Conservation (phyloP, 192 early-diverging fungal genomes). For the Obelidium mucronatum region DNA sequence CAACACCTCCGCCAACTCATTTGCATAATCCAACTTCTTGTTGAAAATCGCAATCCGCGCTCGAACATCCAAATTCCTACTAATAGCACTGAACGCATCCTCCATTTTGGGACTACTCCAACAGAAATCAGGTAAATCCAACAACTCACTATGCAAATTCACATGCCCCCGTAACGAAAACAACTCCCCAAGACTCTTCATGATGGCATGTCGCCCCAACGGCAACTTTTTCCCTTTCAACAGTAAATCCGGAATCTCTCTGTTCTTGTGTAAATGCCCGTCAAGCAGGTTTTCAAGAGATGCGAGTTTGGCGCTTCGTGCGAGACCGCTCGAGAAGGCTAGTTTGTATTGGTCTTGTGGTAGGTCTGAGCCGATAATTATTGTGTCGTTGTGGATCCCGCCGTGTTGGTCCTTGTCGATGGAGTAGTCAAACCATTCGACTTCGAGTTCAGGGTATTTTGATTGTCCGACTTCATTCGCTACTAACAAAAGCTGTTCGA, state of each 20-base stretch:
- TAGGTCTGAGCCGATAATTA: slow-evolving; percentile 56
- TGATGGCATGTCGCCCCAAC: slow-evolving; percentile 49
- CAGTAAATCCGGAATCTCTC: slow-evolving; percentile 58
- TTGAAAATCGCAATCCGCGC: slow-evolving; percentile 65
- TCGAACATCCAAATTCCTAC: slow-evolving; percentile 62
- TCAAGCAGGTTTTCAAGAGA: slow-evolving; percentile 64
- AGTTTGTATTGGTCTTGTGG: slow-evolving; percentile 56
- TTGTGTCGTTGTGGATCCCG: slow-evolving; percentile 56
- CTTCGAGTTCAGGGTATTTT: slow-evolving; percentile 48
- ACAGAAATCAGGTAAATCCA: slow-evolving; percentile 71
- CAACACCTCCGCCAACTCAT: slow-evolving; percentile 65
- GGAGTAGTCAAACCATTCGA: slow-evolving; percentile 60
- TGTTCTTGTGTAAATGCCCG: slow-evolving; percentile 52
- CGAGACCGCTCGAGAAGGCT: slow-evolving; percentile 67
- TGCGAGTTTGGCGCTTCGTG: slow-evolving; percentile 62
- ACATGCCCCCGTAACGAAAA: slow-evolving; percentile 57
- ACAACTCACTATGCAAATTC: slow-evolving; percentile 64
- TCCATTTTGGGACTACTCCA: slow-evolving; percentile 63
- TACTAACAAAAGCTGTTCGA: slow-evolving; percentile 45
- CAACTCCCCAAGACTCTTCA: slow-evolving; percentile 60
- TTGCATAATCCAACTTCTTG: slow-evolving; percentile 73
- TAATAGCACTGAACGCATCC: slow-evolving; percentile 53
- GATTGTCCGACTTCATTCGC: slow-evolving; percentile 56
- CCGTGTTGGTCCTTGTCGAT: slow-evolving; percentile 55
- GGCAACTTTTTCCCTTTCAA: slow-evolving; percentile 57